Conservation (phyloP, 176 grass and related monocot species). For the Thinopyrum elongatum region DNA sequence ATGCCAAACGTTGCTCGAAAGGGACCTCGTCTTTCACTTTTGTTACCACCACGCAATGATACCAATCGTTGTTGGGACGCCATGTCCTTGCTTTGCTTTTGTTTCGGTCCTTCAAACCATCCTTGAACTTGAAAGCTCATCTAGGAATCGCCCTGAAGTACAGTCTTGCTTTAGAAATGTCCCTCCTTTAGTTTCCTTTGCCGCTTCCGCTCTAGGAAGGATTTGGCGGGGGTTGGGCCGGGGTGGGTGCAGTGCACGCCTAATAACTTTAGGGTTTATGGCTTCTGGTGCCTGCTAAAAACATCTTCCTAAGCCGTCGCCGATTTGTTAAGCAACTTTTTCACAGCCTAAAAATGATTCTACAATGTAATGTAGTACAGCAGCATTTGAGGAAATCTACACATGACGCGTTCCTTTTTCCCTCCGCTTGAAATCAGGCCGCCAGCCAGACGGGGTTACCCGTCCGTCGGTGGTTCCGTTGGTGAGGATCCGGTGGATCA, state of each 20-base stretch:
- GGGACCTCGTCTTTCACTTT: constrained; percentile 22
- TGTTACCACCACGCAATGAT: constrained; percentile 4
- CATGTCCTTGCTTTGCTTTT: constrained; percentile 24
- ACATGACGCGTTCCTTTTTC: not conserved
- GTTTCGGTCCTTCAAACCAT: not conserved
- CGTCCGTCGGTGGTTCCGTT: not conserved
- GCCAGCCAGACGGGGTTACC: not conserved
- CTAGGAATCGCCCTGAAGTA: not conserved
- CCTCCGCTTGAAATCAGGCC: not conserved
- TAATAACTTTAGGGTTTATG: not conserved
- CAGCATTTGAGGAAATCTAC: not conserved
- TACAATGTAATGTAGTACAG: not conserved
- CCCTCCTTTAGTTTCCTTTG: not conserved
- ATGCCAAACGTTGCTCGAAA: constrained; percentile 48
- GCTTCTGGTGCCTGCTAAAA: not conserved
- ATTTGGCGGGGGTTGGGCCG: not conserved
- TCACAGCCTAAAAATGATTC: not conserved
- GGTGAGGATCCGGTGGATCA: not conserved
- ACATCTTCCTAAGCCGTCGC: not conserved
- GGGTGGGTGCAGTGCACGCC: not conserved
- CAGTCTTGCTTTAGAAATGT: constrained; percentile 24
- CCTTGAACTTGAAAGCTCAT: constrained; percentile 12
- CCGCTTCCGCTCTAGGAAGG: not conserved
- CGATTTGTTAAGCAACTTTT: not conserved
- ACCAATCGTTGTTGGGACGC: constrained; percentile 33